Evolutionary conservation across 805 yeast genomes (phyloP), one percentile per base, ranked within the genome.

Genomic region (Torulaspora gathmanii): DNA sequence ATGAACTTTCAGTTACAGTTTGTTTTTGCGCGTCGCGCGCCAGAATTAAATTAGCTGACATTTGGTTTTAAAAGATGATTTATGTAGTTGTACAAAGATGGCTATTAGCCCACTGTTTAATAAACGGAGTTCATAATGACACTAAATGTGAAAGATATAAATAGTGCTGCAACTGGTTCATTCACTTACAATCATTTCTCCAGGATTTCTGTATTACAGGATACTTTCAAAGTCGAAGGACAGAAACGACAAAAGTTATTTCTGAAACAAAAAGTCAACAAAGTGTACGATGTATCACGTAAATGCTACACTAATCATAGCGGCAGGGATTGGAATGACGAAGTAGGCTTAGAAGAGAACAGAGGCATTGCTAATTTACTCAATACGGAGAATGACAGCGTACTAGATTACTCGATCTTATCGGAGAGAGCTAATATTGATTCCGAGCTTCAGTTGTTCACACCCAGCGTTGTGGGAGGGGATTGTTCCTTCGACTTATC

Each of bases 331-430:
- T 40, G 42, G 42, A 19, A 27, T 6, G 44, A 13, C 13, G 40
- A 26, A n/a, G 4, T 19, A 9, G 39, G 19, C 8, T n/a, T 12
- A 9, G 35, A 25, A 22, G 40, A 46, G 15, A 34, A 26, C 27
- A 36, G 22, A 8, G 13, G 27, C 15, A 19, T 38, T 9, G 46
- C 43, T 8, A 36, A 29, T 25, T 23, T 49, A 12, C 33, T 52
- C 17, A 49, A 42, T 25, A 50, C 53, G 4, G 56, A 51, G 13
- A 47, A 49, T 13, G 56, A 52, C 25, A 53, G 56, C 30, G 56
- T 53, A 10, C 40, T 50, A 23, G 49, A 53, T 27, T 53, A 31
- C 36, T 53, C 56, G 8, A 48, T 53, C 10, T 25, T 38, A 16
- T 45, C 49, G 5, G 45, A 42, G 10, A 30, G 36, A 8, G 39